A percentile compares a stretch with the other conserved stretches of the same genome.
Evolutionary conservation across 345 rosid species (phyloP).

Genomic region (Mercurialis annua): DNA sequence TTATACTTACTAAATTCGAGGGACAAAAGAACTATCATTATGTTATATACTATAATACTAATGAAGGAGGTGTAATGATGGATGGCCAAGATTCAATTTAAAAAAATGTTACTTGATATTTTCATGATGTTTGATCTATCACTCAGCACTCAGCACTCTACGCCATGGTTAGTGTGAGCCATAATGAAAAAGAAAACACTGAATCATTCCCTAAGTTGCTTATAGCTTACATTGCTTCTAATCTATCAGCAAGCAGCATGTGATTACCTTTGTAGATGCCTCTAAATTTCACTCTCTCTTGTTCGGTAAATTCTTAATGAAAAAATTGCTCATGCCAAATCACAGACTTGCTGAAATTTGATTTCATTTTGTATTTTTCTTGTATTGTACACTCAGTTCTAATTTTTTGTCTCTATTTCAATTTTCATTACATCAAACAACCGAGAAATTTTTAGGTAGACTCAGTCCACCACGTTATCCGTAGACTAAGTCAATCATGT

Average conservation of each 20-base stretch:
- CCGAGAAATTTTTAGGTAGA: too few species aligned
- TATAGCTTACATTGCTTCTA: conserved; percentile 4
- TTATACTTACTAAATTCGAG: too few species aligned
- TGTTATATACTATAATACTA: too few species aligned
- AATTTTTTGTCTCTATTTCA: too few species aligned
- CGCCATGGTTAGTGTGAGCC: neutral
- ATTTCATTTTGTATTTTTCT: neutral
- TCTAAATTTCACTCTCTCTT: neutral
- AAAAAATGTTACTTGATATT: neutral
- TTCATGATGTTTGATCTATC: conserved; percentile 1
- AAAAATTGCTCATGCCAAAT: too few species aligned
- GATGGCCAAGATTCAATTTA: neutral
- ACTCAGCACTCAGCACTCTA: neutral
- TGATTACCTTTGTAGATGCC: neutral
- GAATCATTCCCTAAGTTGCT: neutral
- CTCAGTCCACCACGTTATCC: too few species aligned
- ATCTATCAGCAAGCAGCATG: neutral
- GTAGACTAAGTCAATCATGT: too few species aligned
- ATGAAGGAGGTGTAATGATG: too few species aligned
- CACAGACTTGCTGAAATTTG: neutral
- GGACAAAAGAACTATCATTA: too few species aligned
- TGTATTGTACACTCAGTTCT: too few species aligned
- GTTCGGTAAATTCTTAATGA: neutral
- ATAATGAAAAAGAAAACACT: neutral
- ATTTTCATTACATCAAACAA: neutral